phyloP scores from a whole-genome alignment of 176 grass and related monocot genomes.

The Triticum monococcum region DNA sequence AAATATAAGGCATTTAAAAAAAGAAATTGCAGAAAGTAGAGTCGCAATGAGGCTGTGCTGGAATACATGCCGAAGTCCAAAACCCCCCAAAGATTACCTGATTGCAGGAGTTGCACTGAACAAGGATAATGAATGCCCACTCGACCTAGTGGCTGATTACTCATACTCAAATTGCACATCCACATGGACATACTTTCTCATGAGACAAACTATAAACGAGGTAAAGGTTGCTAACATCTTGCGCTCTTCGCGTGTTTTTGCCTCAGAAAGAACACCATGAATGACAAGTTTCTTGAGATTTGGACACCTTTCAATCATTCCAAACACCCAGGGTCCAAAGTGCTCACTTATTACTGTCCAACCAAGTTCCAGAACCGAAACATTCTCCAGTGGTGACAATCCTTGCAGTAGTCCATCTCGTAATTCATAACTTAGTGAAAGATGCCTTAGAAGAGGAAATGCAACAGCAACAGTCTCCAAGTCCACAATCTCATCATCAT shows the following conservation, averaged over 20 bases:
- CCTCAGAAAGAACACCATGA: constrained; percentile 88
- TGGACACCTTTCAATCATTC: constrained; percentile 95
- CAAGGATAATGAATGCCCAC: constrained; percentile 2
- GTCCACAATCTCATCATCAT: constrained; percentile 94
- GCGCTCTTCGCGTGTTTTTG: constrained; percentile 85
- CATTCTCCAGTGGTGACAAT: constrained; percentile 69
- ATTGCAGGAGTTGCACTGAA: constrained; percentile 5
- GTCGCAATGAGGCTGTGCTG: constrained; percentile 1
- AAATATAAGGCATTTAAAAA: background rate
- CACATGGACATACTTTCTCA: constrained; percentile 82
- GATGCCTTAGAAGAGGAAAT: constrained; percentile 82
- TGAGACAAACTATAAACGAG: constrained; percentile 79
- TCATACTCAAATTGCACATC: constrained; percentile 97
- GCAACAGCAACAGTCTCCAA: constrained; percentile 89
- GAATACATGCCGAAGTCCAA: background rate
- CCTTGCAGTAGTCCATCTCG: constrained; percentile 83
- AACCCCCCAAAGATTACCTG: constrained; percentile 35
- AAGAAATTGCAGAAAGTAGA: constrained; percentile 1
- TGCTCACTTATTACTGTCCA: constrained; percentile 95
- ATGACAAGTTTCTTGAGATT: constrained; percentile 97
- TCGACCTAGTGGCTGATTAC: constrained; percentile 36
- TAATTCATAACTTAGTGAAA: constrained; percentile 93
- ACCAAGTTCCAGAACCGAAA: constrained; percentile 82
- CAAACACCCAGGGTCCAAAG: constrained; percentile 95
- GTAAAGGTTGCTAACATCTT: constrained; percentile 79